These are phyloP conservation scores for Ophiostoma piceae DNA, from an alignment of 2,329 filamentous ascomycete genomes.

Conservation along the genomic window DNA sequence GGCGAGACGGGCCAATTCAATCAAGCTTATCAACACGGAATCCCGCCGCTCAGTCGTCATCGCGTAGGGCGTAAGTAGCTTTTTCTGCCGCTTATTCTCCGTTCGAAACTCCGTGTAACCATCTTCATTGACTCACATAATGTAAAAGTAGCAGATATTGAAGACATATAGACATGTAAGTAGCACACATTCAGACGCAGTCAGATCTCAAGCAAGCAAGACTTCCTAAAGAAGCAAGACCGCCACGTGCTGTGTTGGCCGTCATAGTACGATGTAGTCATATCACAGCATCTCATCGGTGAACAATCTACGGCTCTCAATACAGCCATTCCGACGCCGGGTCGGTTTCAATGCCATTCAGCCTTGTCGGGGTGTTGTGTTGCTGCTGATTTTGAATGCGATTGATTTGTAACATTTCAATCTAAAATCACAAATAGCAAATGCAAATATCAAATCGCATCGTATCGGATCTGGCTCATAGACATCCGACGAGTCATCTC, in stretches of 20 bases:
- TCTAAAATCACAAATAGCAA: no score
- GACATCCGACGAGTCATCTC: background rate
- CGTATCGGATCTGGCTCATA: background rate
- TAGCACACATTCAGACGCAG: background rate
- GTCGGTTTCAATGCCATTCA: background rate
- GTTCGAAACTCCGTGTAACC: background rate
- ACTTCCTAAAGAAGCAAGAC: slow-evolving; percentile 17
- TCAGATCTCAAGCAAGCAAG: slow-evolving; percentile 14
- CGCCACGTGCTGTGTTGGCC: background rate
- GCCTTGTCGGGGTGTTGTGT: background rate
- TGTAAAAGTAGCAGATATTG: background rate
- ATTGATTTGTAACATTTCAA: background rate
- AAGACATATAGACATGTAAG: background rate
- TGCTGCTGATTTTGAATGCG: background rate
- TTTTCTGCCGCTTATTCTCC: slow-evolving; percentile 6
- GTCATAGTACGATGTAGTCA: background rate
- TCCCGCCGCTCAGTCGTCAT: background rate
- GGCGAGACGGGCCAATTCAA: background rate
- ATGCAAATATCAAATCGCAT: no score
- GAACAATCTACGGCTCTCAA: background rate
- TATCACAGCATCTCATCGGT: background rate
- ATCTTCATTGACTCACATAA: slow-evolving; percentile 4
- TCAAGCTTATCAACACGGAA: background rate
- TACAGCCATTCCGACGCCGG: background rate
- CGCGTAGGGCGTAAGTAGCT: background rate